Evolutionary conservation across 2,329 filamentous ascomycete genomes (phyloP), one percentile per base, ranked within the genome.

Genomic region (Fusarium sp.): DNA sequence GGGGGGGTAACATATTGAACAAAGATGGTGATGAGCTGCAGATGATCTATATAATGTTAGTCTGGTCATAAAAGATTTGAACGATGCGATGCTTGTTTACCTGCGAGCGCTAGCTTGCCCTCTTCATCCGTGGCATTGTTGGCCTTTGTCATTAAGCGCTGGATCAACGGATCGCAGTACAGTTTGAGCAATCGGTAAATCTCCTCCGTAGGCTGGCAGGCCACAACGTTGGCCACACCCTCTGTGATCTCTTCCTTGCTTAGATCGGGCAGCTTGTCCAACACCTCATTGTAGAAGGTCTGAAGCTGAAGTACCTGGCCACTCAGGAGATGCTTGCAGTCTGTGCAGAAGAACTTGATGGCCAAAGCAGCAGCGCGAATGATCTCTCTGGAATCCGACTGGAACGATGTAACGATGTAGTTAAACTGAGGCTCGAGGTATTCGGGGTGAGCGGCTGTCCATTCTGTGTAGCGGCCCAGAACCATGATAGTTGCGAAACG

Each of bases 401-500:
- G 87, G 80, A 99, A 99, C 1, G 94, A 96, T 6, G 90, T 91
- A 69, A 97, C 94, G 74, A 99, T 97, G 80, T 97, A 99, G 74
- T 93, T 94, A 76, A 99, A 92, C 79, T 99, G 96, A 11, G 92
- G 87, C 78, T 97, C 92, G 11, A 99, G 84, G 43, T 95, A 97
- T 59, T 97, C 93, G 0, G 95, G 93, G 75, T 99, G 96, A 46
- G 93, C 90, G 7, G 96, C 89, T 1, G 96, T 99, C 96, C 96
- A 99, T 78, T 98, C 95, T 0, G 96, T 99, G 76, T 99, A 99
- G 65, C 96, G 88, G 36, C 94, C 96, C 21, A 99, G 87, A 5
- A 96, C 94, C 94, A 99, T 97, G 74, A 98, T 97, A 8, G 95
- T 95, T 66, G 97, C 95, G 80, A 99, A 99, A 10, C 94, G 93